Percentiles rank a stretch among this genome's conserved stretches.
These are phyloP conservation scores for Escovopsis weberi DNA, from an alignment of 2,329 filamentous ascomycete genomes.

Conservation along the genomic window DNA sequence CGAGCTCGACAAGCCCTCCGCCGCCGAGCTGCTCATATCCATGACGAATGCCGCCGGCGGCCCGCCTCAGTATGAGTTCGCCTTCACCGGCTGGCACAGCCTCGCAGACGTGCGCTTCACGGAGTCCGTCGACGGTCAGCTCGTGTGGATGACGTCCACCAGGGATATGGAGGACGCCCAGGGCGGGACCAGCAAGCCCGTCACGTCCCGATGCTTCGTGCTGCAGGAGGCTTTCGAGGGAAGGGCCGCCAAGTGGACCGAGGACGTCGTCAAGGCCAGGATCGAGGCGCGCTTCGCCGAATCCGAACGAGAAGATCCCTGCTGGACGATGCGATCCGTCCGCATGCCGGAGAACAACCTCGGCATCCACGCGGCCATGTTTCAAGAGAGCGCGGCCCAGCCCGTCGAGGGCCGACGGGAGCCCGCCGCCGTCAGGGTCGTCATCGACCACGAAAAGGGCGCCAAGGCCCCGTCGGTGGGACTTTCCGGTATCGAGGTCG, in stretches of 20 bases:
- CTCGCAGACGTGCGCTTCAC: conserved; percentile 60
- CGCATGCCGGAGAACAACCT: conserved; percentile 46
- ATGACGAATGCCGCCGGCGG: conserved; percentile 50
- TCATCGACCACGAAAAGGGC: conserved; percentile 56
- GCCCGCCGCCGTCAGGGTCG: conserved; percentile 54
- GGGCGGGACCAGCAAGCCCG: conserved; percentile 26
- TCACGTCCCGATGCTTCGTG: conserved; percentile 53
- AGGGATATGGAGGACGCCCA: conserved; percentile 44
- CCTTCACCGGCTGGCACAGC: conserved; percentile 58
- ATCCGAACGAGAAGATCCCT: conserved; percentile 62
- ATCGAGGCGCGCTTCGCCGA: conserved; percentile 78
- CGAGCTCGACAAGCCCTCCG: conserved; percentile 70
- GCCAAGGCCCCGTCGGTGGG: conserved; percentile 52
- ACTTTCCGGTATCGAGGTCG: conserved; percentile 57
- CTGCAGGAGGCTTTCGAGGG: conserved; percentile 65
- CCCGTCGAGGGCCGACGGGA: conserved; percentile 49
- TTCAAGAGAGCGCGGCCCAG: conserved; percentile 52
- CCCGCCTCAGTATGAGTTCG: conserved; percentile 52
- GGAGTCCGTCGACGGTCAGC: conserved; percentile 48
- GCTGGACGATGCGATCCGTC: conserved; percentile 65
- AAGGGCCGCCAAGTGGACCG: conserved; percentile 60
- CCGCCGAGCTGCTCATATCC: conserved; percentile 45
- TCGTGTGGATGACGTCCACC: conserved; percentile 54
- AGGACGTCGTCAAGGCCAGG: conserved; percentile 75
- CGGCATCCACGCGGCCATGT: conserved; percentile 51